These are phyloP conservation scores for Colletotrichum spaethianum DNA, from an alignment of 2,329 filamentous ascomycete genomes.

Conservation along the genomic window DNA sequence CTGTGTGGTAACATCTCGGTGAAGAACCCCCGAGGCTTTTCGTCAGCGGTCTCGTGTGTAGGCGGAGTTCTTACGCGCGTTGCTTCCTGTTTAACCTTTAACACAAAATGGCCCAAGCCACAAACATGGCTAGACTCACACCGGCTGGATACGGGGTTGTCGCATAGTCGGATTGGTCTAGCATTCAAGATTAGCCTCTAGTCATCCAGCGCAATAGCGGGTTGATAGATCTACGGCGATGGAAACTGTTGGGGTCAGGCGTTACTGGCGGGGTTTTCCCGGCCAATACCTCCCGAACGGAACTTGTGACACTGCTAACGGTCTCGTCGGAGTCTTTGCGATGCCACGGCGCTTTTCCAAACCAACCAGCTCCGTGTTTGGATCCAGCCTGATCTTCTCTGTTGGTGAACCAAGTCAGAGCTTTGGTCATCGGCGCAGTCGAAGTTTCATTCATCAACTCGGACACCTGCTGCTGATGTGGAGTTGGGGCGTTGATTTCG, in stretches of 20 bases:
- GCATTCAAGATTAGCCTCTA: background rate
- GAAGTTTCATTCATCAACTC: background rate
- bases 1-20: slow-evolving; percentile 54
- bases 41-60: slow-evolving; percentile 55
- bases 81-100: slow-evolving; percentile 58
- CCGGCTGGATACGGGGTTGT: slow-evolving; percentile 52
- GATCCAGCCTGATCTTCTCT: slow-evolving; percentile 16
- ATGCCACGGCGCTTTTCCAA: slow-evolving; percentile 54
- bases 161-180: slow-evolving; percentile 40
- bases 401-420: slow-evolving; percentile 23
- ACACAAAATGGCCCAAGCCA: background rate
- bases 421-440: slow-evolving; percentile 2
- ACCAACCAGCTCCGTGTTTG: slow-evolving; percentile 4
- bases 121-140: slow-evolving; percentile 44
- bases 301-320: slow-evolving; percentile 57
- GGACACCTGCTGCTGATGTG: background rate
- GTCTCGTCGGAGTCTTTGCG: slow-evolving; percentile 57
- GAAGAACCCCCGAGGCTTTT: slow-evolving; percentile 59
- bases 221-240: background rate
- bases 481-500: too few species aligned
- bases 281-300: slow-evolving; percentile 56
- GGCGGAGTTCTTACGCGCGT: slow-evolving; percentile 64
- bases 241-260: slow-evolving; percentile 42
- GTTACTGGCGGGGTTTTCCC: slow-evolving; percentile 52
- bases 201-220: background rate